phyloP scores from a whole-genome alignment of 176 grass and related monocot genomes.

The Eragrostis nindensis region DNA sequence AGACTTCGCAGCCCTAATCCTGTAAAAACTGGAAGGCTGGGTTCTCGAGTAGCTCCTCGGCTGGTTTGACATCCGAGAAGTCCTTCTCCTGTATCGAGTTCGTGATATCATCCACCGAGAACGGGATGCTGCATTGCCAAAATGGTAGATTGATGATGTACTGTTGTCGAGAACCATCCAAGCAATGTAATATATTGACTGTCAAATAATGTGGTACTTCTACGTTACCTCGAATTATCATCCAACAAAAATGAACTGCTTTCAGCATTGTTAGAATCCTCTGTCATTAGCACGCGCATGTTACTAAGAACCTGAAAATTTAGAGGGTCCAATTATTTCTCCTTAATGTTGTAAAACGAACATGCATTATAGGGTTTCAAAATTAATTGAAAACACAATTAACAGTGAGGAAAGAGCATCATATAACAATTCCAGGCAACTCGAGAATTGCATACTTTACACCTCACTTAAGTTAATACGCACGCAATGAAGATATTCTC shows the following conservation, averaged over 20 bases:
- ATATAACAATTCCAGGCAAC: background rate
- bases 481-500: background rate
- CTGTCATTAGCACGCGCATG: conserved; percentile 91
- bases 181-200: background rate
- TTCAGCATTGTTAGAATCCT: conserved; percentile 81
- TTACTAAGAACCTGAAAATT: conserved; percentile 80
- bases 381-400: conserved; percentile 13
- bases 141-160: background rate
- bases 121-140: conserved; percentile 81
- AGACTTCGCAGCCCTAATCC: conserved; percentile 70
- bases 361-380: background rate
- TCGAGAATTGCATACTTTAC: background rate
- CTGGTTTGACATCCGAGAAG: conserved; percentile 76
- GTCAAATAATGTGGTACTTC: background rate
- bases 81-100: conserved; percentile 91
- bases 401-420: background rate
- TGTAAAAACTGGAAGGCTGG: conserved; percentile 98
- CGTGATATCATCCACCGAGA: conserved; percentile 91
- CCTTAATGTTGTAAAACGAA: background rate
- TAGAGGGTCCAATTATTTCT: background rate
- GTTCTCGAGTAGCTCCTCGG: conserved; percentile 83
- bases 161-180: conserved; percentile 12
- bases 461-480: background rate
- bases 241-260: conserved; percentile 92
- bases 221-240: conserved; percentile 80